These are phyloP conservation scores for Lactarius vividus DNA, from an alignment of 768 basidiomycete species.

Conservation along the genomic window DNA sequence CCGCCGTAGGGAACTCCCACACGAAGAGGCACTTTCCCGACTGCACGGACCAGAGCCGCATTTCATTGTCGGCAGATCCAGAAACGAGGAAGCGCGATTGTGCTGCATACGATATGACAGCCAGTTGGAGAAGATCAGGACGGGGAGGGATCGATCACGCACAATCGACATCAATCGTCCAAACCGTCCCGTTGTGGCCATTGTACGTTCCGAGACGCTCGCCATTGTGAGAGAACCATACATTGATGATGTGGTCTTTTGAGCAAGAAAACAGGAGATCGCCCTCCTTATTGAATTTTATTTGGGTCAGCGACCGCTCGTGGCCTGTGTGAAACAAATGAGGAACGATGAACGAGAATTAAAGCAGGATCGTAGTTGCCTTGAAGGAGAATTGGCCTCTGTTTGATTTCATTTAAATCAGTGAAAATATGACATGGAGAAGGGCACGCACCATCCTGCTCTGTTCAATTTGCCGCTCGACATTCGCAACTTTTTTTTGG, in stretches of 20 bases:
- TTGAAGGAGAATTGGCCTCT: neutral
- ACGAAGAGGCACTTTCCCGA: constrained; percentile 90
- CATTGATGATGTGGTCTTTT: constrained; percentile 94
- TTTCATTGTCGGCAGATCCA: constrained; percentile 90
- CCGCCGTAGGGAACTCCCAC: constrained; percentile 98
- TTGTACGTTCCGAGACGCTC: constrained; percentile 96
- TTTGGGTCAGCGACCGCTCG: constrained; percentile 94
- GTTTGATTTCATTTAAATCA: neutral
- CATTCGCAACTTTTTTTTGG: neutral
- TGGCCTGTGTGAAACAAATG: constrained; percentile 58
- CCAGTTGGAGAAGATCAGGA: neutral
- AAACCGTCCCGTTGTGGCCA: constrained; percentile 93
- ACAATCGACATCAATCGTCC: constrained; percentile 98
- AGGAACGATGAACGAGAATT: constrained; percentile 30
- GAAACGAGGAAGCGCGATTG: constrained; percentile 85
- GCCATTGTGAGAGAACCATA: constrained; percentile 97
- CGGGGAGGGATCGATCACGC: constrained; percentile 35
- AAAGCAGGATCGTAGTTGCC: constrained; percentile 32
- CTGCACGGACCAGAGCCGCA: constrained; percentile 86
- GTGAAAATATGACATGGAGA: neutral
- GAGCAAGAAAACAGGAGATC: constrained; percentile 94
- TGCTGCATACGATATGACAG: constrained; percentile 42
- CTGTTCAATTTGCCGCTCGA: neutral
- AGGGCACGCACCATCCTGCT: neutral
- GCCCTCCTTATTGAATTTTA: constrained; percentile 96